Evolutionary conservation across 2,329 filamentous ascomycete genomes (phyloP), one percentile per base, ranked within the genome.

Genomic region (Tolypocladium tundrense): DNA sequence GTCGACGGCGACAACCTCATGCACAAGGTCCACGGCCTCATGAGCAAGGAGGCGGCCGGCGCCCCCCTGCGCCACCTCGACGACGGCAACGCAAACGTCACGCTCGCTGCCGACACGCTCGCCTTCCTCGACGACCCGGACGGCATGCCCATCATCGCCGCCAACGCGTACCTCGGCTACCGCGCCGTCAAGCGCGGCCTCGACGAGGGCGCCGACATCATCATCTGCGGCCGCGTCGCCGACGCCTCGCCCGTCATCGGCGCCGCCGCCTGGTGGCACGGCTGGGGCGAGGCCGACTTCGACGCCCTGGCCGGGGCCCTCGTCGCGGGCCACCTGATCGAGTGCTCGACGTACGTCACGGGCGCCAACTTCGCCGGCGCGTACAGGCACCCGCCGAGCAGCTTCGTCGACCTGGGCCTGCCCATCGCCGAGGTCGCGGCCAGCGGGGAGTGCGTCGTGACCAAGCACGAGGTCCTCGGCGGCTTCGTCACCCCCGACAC

Each of bases 91-190:
- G 50, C 33, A n/a, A 57, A 61, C 1, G 64, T 68, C 39, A 57
- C 55, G 9, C 62, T 63, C n/a, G 58, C 59, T 27, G 55, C 60
- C 10, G 57, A 60, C 41, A 60, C 62, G 5, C 48, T 60, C 14
- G 59, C 60, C 5, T 64, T 66, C 53, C 56, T 65, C 4, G 52
- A 60, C 1, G 53, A 61, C 37, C 59, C 57, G 3, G 57, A 64
- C 10, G 24, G 55, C 35, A 61, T 60, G 58, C 61, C 63, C 19
- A 59, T 69, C n/a, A 58, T 68, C 6, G 61, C 66, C 1, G 67
- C 67, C 27, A 78, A 81, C 40, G 79, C 75, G 4, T 83, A 83
- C 62, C 72, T 82, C 0, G 80, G 80, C 1, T 77, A 76, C 13
- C 67, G 75, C 35, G 75, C 71, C 2, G 76, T 77, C 58, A 68